phyloP scores from a whole-genome alignment of 1,284 basidiomycete genomes.

The Moesziomyces sp. region DNA sequence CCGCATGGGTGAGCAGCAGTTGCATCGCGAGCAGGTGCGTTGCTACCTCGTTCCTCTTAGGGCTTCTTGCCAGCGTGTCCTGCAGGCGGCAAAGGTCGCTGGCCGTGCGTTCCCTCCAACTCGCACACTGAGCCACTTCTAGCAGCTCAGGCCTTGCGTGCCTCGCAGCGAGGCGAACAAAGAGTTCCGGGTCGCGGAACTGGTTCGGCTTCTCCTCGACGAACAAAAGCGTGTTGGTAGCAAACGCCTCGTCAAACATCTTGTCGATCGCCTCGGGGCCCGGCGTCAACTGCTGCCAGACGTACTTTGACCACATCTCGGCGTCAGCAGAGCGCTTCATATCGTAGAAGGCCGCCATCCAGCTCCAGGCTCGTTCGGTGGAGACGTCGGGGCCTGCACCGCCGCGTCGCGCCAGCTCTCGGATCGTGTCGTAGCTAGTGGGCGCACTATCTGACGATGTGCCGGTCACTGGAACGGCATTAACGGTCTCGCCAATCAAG shows the following conservation, averaged over 20 bases:
- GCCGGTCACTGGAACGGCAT: not conserved
- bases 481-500: conserved; percentile 41
- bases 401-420: conserved; percentile 25
- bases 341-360: conserved; percentile 42
- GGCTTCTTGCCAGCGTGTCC: not conserved
- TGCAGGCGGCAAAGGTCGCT: conserved; percentile 15
- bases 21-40: conserved; percentile 35
- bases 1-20: conserved; percentile 16
- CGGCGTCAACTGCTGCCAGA: conserved; percentile 32
- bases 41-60: conserved; percentile 15
- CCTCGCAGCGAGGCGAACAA: conserved; percentile 42
- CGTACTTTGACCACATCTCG: conserved; percentile 27
- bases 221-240: conserved; percentile 42
- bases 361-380: conserved; percentile 47
- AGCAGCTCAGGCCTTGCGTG: conserved; percentile 13
- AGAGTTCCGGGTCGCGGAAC: conserved; percentile 50
- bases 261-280: conserved; percentile 9
- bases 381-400: conserved; percentile 44
- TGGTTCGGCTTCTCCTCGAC: conserved; percentile 57
- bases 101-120: conserved; percentile 2
- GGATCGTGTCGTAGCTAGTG: conserved; percentile 30
- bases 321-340: not conserved
- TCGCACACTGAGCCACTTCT: not conserved
- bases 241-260: conserved; percentile 35
- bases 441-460: not conserved